Evolutionary conservation across 176 grass and related monocot genomes (phyloP).

Genomic region (Musa itinerans): DNA sequence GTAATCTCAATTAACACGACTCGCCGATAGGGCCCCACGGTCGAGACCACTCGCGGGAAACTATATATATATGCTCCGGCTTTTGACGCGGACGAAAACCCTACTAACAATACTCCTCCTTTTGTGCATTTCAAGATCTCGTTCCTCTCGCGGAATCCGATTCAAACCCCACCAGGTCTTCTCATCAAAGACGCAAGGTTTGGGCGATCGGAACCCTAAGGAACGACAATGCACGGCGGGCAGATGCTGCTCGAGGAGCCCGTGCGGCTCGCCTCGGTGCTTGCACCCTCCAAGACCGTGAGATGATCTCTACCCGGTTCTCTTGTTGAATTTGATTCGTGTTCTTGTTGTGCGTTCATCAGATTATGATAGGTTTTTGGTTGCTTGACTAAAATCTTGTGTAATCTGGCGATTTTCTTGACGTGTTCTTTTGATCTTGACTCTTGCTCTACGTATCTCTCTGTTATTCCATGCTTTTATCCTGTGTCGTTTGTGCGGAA

Average conservation of each 20-base stretch:
- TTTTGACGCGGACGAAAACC: too few species aligned
- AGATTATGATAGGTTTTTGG: too few species aligned
- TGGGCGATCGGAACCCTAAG: not conserved
- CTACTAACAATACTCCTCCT: too few species aligned
- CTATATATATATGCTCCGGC: too few species aligned
- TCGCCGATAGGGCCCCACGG: too few species aligned
- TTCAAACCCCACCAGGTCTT: not conserved
- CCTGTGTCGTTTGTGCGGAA: not conserved
- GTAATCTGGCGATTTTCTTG: too few species aligned
- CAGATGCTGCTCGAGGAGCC: constrained; percentile 92
- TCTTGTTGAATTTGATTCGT: not conserved
- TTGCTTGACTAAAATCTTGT: too few species aligned
- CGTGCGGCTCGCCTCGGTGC: constrained; percentile 64
- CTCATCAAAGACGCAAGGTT: not conserved
- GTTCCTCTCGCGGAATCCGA: not conserved
- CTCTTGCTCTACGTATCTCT: too few species aligned
- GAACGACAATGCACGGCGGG: constrained; percentile 48
- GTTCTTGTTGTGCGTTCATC: not conserved
- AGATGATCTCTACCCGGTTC: constrained; percentile 15
- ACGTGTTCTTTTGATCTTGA: not conserved
- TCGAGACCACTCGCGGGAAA: too few species aligned
- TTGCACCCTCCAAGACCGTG: constrained; percentile 53
- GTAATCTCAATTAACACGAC: too few species aligned
- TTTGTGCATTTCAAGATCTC: too few species aligned
- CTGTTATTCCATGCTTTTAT: not conserved